Evolutionary conservation across 331 rosid genomes (phyloP), one percentile per base, ranked within the genome.

Genomic region (Dryas integrifolia): DNA sequence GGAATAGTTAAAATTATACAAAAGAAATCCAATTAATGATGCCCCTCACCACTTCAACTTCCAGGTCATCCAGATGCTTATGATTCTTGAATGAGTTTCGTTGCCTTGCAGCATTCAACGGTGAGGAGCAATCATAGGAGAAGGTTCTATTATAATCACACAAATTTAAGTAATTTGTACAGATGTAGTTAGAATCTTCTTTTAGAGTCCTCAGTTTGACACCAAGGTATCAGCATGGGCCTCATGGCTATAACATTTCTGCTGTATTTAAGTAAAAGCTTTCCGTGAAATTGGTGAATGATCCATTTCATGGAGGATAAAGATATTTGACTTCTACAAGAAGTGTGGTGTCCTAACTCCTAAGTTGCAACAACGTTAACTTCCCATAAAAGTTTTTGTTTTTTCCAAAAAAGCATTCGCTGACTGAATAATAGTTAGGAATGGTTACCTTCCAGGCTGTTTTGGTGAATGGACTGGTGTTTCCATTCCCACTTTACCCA

Each of bases 381-480:
- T n/a, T 62, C 16, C 4, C 18, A 35, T 30, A 59, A 4, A 15
- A 8, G 21, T 3, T 62, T 7, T 62, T 43, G 8, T n/a, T 39
- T 40, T 3, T 62, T n/a, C 2, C 4, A 62, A 4, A 16, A 43
- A 41, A 4, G 16, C 24, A 60, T 2, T 5, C 8, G 51, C 51
- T 53, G 63, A 52, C 52, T 0, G 0, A 45, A 44, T 43, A 2
- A 24, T 5, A n/a, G 24, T 70, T 12, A 8, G 18, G 18, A 43
- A 56, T 48, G 69, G 44, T 69, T 76, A 91, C 98, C 91, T 89
- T 74, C 74, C 80, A 46, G 47, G 58, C 72, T 83, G 90, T 72
- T 80, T 85, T 16, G 97, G 98, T 11, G 96, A 91, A 85, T 81
- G 92, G 64, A 72, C 79, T 1, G 98, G 98, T 65, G 97, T 91